phyloP scores from a whole-genome alignment of 306 rosid species.

The Ormosia emarginata region DNA sequence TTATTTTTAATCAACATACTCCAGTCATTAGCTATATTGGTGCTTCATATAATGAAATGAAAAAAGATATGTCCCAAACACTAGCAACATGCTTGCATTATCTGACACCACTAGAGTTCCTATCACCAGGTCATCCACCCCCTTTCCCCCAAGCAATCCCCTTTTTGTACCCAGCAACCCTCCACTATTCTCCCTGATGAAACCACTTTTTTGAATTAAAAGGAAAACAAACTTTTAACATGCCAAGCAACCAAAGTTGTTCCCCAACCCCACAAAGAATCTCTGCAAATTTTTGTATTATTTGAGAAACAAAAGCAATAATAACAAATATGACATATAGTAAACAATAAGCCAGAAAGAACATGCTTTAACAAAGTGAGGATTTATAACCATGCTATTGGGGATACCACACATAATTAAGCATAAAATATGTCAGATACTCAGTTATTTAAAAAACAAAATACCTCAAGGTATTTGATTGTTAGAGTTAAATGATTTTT shows the following conservation, averaged over 20 bases:
- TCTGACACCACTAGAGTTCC: no score
- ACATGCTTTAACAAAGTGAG: not conserved
- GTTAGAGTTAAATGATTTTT: constrained; percentile 88
- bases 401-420: not conserved
- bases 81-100: no score
- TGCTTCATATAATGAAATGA: no score
- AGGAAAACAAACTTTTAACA: not conserved
- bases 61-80: no score
- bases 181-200: not conserved
- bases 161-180: not conserved
- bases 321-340: no score
- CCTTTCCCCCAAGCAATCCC: no score
- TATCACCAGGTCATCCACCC: no score
- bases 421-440: constrained; percentile 1
- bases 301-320: constrained; percentile 8
- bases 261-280: not conserved
- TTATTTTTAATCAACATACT: no score
- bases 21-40: not conserved
- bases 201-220: not conserved
- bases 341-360: not conserved
- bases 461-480: constrained; percentile 94
- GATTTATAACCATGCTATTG: not conserved
- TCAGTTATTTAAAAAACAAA: not conserved
- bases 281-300: not conserved
- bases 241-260: no score